A percentile compares a stretch with the other conserved stretches of the same genome.
Evolutionary conservation across 129 eudicot species (phyloP).

Genomic region (Rutidosis leptorrhynchoides): DNA sequence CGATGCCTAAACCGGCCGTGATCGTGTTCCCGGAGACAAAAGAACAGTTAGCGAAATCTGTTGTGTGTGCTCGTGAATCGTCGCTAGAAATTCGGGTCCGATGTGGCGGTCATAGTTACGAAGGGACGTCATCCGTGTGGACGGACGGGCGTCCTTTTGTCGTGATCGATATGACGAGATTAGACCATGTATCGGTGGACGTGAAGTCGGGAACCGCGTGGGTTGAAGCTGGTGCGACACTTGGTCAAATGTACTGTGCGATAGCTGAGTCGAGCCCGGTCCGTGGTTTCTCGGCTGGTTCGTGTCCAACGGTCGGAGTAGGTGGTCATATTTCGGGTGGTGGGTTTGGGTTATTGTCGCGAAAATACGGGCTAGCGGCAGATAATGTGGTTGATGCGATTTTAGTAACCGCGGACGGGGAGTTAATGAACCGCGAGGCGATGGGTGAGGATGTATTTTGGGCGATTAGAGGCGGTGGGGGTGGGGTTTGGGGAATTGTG

Average conservation of each 20-base stretch:
- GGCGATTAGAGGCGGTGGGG: constrained; percentile 92
- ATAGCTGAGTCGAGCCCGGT: constrained; percentile 43
- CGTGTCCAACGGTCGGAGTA: constrained; percentile 74
- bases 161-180: constrained; percentile 64
- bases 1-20: constrained; percentile 57
- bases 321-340: constrained; percentile 87
- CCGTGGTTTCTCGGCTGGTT: constrained; percentile 75
- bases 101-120: constrained; percentile 87
- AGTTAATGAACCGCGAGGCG: constrained; percentile 40
- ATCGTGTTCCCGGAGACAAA: constrained; percentile 59
- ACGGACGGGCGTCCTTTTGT: constrained; percentile 43
- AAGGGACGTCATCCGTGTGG: constrained; percentile 55
- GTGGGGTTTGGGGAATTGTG: constrained; percentile 66
- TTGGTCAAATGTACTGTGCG: constrained; percentile 57
- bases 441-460: constrained; percentile 97
- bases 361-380: constrained; percentile 78
- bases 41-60: constrained; percentile 40
- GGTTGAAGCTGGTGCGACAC: constrained; percentile 90
- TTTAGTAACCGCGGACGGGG: constrained; percentile 54
- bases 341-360: constrained; percentile 65
- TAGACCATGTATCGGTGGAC: constrained; percentile 51
- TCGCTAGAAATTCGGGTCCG: constrained; percentile 52
- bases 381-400: constrained; percentile 71
- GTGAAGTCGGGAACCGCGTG: constrained; percentile 46
- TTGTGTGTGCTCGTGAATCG: constrained; percentile 41